Conservation (phyloP, 768 basidiomycete species). For the Antrodiella citrinella region DNA sequence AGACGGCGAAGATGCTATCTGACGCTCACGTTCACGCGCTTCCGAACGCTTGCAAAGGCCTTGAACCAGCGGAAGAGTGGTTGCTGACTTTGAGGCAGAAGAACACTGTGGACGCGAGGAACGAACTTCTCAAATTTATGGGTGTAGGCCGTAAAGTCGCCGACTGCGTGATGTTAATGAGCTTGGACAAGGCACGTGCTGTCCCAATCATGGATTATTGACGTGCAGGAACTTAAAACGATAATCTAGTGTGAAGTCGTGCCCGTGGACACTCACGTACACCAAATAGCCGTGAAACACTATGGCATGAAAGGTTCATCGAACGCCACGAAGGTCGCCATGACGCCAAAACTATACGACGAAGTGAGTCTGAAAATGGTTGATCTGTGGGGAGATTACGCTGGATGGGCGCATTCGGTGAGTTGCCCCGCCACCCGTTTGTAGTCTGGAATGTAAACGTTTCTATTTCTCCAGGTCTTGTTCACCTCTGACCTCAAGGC, state of each 20-base stretch:
- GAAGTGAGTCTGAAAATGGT: conserved; percentile 56
- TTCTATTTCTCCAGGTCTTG: conserved; percentile 19
- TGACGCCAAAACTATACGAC: conserved; percentile 75
- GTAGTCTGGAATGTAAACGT: not conserved
- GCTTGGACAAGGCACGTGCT: conserved; percentile 68
- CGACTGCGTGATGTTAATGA: conserved; percentile 91
- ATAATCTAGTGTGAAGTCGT: conserved; percentile 63
- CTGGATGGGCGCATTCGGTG: conserved; percentile 89
- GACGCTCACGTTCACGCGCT: conserved; percentile 35
- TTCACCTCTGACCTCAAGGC: conserved; percentile 32
- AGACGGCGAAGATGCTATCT: conserved; percentile 72
- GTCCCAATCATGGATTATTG: too few relatives aligned
- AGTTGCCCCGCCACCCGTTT: conserved; percentile 13
- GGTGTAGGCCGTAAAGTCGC: conserved; percentile 97
- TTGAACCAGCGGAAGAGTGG: conserved; percentile 54
- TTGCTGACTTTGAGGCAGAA: conserved; percentile 42
- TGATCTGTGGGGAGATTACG: conserved; percentile 71
- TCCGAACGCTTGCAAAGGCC: not conserved
- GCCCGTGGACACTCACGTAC: conserved; percentile 94
- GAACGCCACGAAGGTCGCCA: conserved; percentile 39
- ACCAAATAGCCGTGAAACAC: conserved; percentile 78
- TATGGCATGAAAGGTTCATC: conserved; percentile 52
- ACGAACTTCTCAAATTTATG: conserved; percentile 70
- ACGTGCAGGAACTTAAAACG: not conserved
- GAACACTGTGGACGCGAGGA: conserved; percentile 53